Evolutionary conservation across 176 grass and related monocot genomes (phyloP).

Genomic region (Ensete ventricosum): DNA sequence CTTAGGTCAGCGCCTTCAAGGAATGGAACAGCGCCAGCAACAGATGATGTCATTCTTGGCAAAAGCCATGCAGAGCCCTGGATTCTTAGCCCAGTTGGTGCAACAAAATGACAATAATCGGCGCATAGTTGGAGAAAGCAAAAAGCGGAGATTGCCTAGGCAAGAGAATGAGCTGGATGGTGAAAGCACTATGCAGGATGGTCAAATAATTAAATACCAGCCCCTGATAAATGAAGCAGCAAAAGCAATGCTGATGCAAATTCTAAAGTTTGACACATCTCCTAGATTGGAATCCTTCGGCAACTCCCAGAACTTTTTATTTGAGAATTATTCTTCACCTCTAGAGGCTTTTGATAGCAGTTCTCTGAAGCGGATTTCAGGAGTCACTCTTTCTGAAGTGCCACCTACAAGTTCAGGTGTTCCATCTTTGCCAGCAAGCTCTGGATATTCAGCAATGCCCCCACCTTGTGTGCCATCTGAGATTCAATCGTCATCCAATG

Average conservation of each 20-base stretch:
- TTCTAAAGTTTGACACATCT: conserved; percentile 54
- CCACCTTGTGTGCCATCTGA: conserved; percentile 40
- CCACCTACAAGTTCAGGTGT: conserved; percentile 31
- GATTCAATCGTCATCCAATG: conserved; percentile 40
- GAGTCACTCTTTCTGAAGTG: conserved; percentile 75
- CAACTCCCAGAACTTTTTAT: conserved; percentile 36
- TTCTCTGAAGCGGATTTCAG: conserved; percentile 41
- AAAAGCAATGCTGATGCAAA: conserved; percentile 87
- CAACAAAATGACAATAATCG: conserved; percentile 47
- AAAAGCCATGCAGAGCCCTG: conserved; percentile 60
- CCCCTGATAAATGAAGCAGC: conserved; percentile 94
- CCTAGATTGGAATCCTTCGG: conserved; percentile 34
- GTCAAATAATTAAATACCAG: conserved; percentile 90
- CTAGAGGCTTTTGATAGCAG: conserved; percentile 35
- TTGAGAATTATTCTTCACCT: conserved; percentile 41
- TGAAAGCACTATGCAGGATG: conserved; percentile 26
- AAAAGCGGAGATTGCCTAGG: conserved; percentile 49
- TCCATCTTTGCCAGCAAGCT: conserved; percentile 34
- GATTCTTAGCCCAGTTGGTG: conserved; percentile 42
- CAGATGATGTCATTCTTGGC: conserved; percentile 73
- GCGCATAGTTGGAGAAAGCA: conserved; percentile 34
- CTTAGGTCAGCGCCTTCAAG: conserved; percentile 46
- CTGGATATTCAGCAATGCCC: conserved; percentile 53
- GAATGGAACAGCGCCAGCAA: conserved; percentile 78
- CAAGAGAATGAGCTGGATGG: conserved; percentile 17